Conservation (phyloP, 306 rosid genomes). For the Quercus mongolica region DNA sequence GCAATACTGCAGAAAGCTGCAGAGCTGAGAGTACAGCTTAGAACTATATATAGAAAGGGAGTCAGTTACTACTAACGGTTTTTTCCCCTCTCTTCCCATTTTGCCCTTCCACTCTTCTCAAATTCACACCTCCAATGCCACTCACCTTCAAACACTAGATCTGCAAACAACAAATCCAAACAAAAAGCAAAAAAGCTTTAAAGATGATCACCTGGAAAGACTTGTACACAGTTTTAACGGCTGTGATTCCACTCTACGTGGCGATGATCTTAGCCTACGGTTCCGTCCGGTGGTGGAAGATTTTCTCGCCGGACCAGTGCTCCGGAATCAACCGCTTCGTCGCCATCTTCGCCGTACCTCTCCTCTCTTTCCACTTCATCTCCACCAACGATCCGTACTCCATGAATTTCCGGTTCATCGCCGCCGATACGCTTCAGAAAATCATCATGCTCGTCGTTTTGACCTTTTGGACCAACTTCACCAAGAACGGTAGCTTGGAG, state of each 20-base stretch:
- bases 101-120: constrained; percentile 27
- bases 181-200: neutral
- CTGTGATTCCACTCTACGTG: constrained; percentile 86
- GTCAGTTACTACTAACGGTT: constrained; percentile 61
- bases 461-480: constrained; percentile 68
- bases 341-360: constrained; percentile 92
- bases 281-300: constrained; percentile 99
- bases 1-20: constrained; percentile 16
- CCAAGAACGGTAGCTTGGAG: constrained; percentile 77
- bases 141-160: neutral
- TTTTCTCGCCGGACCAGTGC: constrained; percentile 98
- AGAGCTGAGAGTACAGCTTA: neutral
- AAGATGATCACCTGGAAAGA: constrained; percentile 73
- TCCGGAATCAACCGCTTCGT: constrained; percentile 98
- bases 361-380: constrained; percentile 90
- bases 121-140: constrained; percentile 37
- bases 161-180: neutral
- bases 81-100: constrained; percentile 35
- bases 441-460: constrained; percentile 72
- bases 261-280: constrained; percentile 98
- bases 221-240: constrained; percentile 79
- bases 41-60: constrained; percentile 37
- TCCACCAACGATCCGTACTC: constrained; percentile 69
- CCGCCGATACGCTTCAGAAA: constrained; percentile 94
- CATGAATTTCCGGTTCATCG: constrained; percentile 94